phyloP scores from a whole-genome alignment of 129 eudicot genomes.

The Centaurea solstitialis region DNA sequence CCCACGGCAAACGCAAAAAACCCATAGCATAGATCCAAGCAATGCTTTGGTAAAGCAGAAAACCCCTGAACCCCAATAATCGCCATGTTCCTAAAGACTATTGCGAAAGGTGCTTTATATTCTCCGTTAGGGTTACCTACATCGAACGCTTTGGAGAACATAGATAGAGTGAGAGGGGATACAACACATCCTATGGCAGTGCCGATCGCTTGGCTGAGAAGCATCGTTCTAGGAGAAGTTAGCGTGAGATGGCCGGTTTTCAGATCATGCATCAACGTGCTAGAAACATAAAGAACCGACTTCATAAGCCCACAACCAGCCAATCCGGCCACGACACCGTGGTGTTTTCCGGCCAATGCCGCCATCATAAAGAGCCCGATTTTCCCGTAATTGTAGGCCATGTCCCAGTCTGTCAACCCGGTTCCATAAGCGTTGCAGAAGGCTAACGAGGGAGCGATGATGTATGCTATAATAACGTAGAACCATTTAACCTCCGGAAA shows the following conservation, averaged over 20 bases:
- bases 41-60: conserved; percentile 69
- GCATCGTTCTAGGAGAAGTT: conserved; percentile 82
- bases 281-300: conserved; percentile 61
- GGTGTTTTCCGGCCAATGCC: conserved; percentile 63
- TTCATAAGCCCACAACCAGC: conserved; percentile 71
- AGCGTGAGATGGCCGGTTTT: conserved; percentile 86
- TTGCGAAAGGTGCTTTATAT: conserved; percentile 80
- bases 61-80: conserved; percentile 74
- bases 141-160: conserved; percentile 74
- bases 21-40: conserved; percentile 66
- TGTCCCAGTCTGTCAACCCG: conserved; percentile 82
- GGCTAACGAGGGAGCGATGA: conserved; percentile 77
- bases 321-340: conserved; percentile 76
- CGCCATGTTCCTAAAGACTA: conserved; percentile 82
- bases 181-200: conserved; percentile 76
- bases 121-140: conserved; percentile 77
- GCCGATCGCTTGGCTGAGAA: conserved; percentile 73
- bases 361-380: conserved; percentile 70
- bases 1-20: conserved; percentile 58
- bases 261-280: conserved; percentile 79
- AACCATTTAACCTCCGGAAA: conserved; percentile 82
- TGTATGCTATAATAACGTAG: conserved; percentile 53
- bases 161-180: conserved; percentile 52
- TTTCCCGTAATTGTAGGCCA: conserved; percentile 86
- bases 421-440: conserved; percentile 91